These are phyloP conservation scores for Zelonia costaricensis DNA, from an alignment of 208 protist species.

Conservation along the genomic window DNA sequence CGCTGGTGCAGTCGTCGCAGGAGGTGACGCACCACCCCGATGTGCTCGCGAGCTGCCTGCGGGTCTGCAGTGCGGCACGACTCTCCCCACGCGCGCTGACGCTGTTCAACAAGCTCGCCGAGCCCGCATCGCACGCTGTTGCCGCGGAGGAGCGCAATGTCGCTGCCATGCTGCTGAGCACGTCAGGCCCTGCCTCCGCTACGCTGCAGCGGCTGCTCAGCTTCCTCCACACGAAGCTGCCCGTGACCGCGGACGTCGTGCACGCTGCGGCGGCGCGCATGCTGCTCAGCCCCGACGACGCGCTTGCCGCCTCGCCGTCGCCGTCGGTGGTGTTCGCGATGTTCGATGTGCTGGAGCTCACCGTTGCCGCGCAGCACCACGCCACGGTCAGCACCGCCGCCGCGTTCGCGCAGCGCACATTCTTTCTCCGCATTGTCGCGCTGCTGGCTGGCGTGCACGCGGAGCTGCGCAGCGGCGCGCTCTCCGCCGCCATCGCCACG, in stretches of 20 bases:
- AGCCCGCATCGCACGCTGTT: constrained; percentile 26
- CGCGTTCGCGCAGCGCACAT: constrained; percentile 30
- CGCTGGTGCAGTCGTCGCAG: constrained; percentile 9
- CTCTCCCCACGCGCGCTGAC: constrained; percentile 21
- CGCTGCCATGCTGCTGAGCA: constrained; percentile 36
- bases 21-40: constrained; percentile 36
- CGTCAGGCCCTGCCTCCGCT: constrained; percentile 5
- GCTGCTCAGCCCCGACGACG: constrained; percentile 10
- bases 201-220: constrained; percentile 43
- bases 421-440: constrained; percentile 47
- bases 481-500: constrained; percentile 1
- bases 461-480: background rate
- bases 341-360: constrained; percentile 35
- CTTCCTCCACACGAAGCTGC: constrained; percentile 35
- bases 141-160: constrained; percentile 39
- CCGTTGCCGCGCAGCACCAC: constrained; percentile 17
- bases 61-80: constrained; percentile 19
- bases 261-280: constrained; percentile 47
- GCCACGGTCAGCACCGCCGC: constrained; percentile 12
- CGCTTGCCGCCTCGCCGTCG: background rate
- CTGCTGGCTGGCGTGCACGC: constrained; percentile 28
- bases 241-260: constrained; percentile 29
- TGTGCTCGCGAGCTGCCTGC: constrained; percentile 31
- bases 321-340: constrained; percentile 6
- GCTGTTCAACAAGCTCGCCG: constrained; percentile 58